Evolutionary conservation across 768 basidiomycete genomes (phyloP), one percentile per base, ranked within the genome.

Genomic region (Udeniomyces megalosporus): DNA sequence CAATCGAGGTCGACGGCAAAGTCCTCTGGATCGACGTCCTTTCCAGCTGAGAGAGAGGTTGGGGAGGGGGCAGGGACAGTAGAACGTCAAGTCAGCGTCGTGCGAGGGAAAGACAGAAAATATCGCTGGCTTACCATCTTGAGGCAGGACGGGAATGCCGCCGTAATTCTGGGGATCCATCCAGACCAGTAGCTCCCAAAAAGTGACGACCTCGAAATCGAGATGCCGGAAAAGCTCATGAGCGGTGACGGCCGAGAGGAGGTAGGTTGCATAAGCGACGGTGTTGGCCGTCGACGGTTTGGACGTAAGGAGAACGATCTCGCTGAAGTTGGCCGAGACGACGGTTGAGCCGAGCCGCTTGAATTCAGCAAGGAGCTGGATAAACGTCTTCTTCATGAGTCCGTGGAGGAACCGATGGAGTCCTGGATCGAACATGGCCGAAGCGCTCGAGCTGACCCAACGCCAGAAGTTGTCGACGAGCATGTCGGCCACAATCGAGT

Each of bases 381-480:
- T 86, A 75, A 96, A 96, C 0, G 88, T 91, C 77, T 99, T 97
- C 64, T 88, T 83, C 95, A 99, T 99, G 51, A 97, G 80, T 15
- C 90, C 87, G 68, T 92, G 85, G 10, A 97, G 77, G 73, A 99
- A 99, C 0, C 86, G 83, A 70, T 96, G 90, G 6, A 99, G 78
- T 62, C 88, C 84, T 1, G 90, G 84, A 70, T 99, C 95, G 71
- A 89, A 92, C 77, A 97, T 82, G 62, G 84, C 80, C 20, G 91
- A 86, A 5, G 83, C 78, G 48, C 80, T 82, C 2, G 89, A 89
- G 71, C 84, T 86, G 67, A 95, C 80, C 95, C 95, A 99, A 47
- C 95, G 79, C 90, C 92, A 96, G 76, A 97, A 96, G 74, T 97
- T 91, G 69, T 92, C 87, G 57, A 95, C 80, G 20, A 76, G 70